phyloP scores from a whole-genome alignment of 371 early-diverging fungal genomes.

The Mucor mucedo region DNA sequence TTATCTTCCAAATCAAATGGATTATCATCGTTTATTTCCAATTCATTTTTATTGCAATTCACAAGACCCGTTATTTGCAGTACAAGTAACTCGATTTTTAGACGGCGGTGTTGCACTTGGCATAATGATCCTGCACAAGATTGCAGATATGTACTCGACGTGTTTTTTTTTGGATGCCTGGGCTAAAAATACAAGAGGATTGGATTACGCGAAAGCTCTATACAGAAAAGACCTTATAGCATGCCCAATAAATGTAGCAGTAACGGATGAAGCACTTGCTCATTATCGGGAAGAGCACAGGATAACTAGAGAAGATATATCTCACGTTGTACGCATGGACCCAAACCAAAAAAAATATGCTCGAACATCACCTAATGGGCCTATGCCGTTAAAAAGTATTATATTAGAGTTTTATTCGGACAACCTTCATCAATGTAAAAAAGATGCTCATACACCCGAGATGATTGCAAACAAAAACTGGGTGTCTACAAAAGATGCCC shows the following conservation, averaged over 20 bases:
- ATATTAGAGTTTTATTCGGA: conserved; percentile 41
- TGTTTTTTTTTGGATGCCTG: conserved; percentile 46
- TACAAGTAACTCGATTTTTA: conserved; percentile 40
- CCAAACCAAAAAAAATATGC: conserved; percentile 36
- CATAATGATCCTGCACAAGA: conserved; percentile 45
- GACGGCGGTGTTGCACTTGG: conserved; percentile 48
- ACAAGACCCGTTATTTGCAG: conserved; percentile 40
- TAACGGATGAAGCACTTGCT: conserved; percentile 36
- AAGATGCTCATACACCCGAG: conserved; percentile 44
- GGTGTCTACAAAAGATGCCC: conserved; percentile 44
- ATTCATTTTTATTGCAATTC: conserved; percentile 45
- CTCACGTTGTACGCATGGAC: conserved; percentile 18
- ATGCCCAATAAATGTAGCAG: conserved; percentile 24
- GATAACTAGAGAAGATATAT: conserved; percentile 1
- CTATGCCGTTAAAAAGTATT: conserved; percentile 41
- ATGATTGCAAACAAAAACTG: conserved; percentile 39
- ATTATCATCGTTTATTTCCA: conserved; percentile 48
- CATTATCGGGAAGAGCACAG: conserved; percentile 46
- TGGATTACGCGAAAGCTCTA: conserved; percentile 15
- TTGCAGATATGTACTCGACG: conserved; percentile 43
- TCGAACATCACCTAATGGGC: conserved; percentile 37
- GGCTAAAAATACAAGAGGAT: conserved; percentile 35
- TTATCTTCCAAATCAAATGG: conserved; percentile 44
- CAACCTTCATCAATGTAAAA: conserved; percentile 39
- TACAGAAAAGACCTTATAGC: conserved; percentile 32